Percentiles rank a stretch among this genome's conserved stretches.
Conservation (phyloP, 352 stramenopile species). For the Phytopythium ostracodes region DNA sequence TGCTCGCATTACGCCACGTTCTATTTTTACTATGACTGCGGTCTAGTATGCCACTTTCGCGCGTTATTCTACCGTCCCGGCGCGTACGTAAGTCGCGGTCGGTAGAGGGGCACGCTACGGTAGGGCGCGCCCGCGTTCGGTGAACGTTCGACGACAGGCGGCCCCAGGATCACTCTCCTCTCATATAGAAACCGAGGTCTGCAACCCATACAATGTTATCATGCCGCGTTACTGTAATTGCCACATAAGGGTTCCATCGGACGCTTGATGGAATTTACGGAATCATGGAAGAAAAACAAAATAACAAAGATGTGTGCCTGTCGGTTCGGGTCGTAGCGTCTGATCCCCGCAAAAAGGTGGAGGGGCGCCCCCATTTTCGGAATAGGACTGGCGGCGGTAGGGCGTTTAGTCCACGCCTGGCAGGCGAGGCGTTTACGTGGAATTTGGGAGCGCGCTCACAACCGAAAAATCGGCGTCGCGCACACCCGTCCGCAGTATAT, state of each 20-base stretch:
- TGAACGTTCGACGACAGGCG: neutral
- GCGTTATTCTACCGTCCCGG: too few relatives aligned
- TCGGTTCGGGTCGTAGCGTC: neutral
- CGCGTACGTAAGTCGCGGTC: too few relatives aligned
- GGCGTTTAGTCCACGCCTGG: too few relatives aligned
- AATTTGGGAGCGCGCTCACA: neutral
- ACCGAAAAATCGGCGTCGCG: neutral
- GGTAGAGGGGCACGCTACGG: too few relatives aligned
- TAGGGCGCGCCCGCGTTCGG: neutral
- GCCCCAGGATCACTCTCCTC: neutral
- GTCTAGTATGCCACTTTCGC: too few relatives aligned
- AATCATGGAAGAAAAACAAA: constrained; percentile 3
- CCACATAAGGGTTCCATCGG: neutral
- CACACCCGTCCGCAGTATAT: neutral
- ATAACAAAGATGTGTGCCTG: neutral
- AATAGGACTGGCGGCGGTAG: neutral
- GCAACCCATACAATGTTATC: neutral
- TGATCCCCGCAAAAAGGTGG: neutral
- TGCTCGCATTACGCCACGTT: too few relatives aligned
- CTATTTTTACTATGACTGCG: too few relatives aligned
- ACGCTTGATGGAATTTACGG: constrained; percentile 2
- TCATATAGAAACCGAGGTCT: neutral
- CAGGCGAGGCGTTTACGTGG: neutral
- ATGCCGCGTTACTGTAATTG: neutral
- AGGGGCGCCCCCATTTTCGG: neutral